Conservation (phyloP, 2,329 filamentous ascomycete genomes). For the Emergomyces orientalis region DNA sequence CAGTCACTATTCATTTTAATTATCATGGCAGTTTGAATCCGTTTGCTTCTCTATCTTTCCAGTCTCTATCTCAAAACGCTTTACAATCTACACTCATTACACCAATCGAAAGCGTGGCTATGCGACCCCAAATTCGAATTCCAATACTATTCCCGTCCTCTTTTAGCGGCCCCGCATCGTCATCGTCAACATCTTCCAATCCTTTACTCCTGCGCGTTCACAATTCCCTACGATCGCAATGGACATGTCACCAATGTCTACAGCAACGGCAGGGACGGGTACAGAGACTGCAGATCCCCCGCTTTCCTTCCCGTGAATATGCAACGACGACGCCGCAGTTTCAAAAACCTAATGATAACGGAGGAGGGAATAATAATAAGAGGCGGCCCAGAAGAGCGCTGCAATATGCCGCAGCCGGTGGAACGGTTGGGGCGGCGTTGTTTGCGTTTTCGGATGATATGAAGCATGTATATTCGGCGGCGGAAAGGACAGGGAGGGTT, state of each 20-base stretch:
- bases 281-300: not conserved
- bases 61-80: not conserved
- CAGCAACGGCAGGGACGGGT: constrained; percentile 7
- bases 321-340: constrained; percentile 1
- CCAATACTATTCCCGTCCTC: not conserved
- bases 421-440: constrained; percentile 34
- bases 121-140: constrained; percentile 10
- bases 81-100: not conserved
- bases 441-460: constrained; percentile 55
- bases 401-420: constrained; percentile 27
- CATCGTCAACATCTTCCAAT: not conserved
- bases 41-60: not conserved
- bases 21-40: not conserved
- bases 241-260: constrained; percentile 20
- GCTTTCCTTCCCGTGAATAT: not conserved
- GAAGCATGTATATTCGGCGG: constrained; percentile 64
- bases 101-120: not conserved
- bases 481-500: constrained; percentile 70
- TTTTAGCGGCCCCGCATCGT: not conserved
- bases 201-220: not conserved
- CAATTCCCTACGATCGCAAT: constrained; percentile 4
- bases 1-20: not conserved
- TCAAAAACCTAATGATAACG: not conserved
- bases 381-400: constrained; percentile 20
- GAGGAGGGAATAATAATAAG: not conserved